phyloP scores from a whole-genome alignment of 768 basidiomycete species.

The Gloeophyllum trabeum region DNA sequence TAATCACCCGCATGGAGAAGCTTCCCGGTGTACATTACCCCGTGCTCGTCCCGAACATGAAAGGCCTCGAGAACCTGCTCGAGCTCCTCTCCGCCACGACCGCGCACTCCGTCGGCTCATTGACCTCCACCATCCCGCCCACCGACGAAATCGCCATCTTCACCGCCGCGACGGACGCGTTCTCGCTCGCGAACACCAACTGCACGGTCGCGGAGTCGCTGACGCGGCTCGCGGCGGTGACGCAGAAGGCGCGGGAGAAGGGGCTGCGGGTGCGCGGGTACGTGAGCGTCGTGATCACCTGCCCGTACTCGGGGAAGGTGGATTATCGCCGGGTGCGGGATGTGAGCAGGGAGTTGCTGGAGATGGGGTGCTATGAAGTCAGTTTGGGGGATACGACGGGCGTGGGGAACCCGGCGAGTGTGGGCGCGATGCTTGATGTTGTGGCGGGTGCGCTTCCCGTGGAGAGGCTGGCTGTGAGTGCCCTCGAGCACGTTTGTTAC shows the following conservation, averaged over 20 bases:
- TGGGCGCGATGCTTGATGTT: constrained; percentile 58
- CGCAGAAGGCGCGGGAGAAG: constrained; percentile 41
- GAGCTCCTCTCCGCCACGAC: constrained; percentile 28
- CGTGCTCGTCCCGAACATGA: constrained; percentile 74
- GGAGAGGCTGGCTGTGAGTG: constrained; percentile 56
- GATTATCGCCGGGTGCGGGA: constrained; percentile 53
- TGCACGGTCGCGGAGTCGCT: constrained; percentile 63
- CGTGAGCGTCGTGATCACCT: constrained; percentile 73
- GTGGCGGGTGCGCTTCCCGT: constrained; percentile 53
- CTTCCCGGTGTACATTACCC: constrained; percentile 53
- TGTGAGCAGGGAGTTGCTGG: constrained; percentile 56
- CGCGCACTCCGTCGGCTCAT: constrained; percentile 9
- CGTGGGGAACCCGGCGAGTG: constrained; percentile 61
- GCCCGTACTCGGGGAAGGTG: constrained; percentile 79
- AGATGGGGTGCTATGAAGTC: constrained; percentile 94
- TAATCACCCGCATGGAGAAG: constrained; percentile 48
- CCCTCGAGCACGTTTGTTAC: constrained; percentile 31
- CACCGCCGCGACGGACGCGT: constrained; percentile 80
- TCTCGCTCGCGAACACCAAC: constrained; percentile 80
- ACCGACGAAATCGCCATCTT: constrained; percentile 86
- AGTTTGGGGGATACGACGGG: constrained; percentile 91
- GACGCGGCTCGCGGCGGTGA: constrained; percentile 47
- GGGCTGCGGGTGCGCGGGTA: constrained; percentile 75
- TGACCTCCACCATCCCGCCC: constrained; percentile 32
- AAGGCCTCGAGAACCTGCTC: constrained; percentile 62